Evolutionary conservation across 257 asterid species (phyloP), one percentile per base, ranked within the genome.

Genomic region (Solanum piurae): DNA sequence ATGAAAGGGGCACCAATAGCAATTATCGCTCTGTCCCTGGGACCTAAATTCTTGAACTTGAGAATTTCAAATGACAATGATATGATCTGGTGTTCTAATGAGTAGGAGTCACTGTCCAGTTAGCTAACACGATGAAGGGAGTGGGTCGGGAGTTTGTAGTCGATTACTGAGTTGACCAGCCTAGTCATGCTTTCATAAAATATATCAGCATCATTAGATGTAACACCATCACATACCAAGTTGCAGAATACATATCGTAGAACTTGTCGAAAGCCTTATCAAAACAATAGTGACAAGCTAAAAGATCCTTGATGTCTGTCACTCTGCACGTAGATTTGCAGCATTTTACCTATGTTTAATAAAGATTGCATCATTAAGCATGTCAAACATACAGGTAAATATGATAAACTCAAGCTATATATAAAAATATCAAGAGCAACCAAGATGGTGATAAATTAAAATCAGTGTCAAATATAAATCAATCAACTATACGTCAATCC

Each of bases 251-350:
- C 95, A 91, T 93, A 89, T 96, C 98, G 87, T 96, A 96, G 92
- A 93, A 96, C 92, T 95, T 95, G 89, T 96, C 95, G 8, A 94
- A 95, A 71, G 98, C 99, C 90, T 96, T 95, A 88, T 92, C 88
- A 66, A 96, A 91, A 90, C 98, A 96, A 89, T 93, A 91, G 80
- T 94, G 94, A 69, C 99, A 96, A 69, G 95, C 95, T 90, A 96
- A 90, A 83, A 96, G 98, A 88, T 95, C 91, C 87, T 91, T 94
- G 87, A 96, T 92, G 82, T 88, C 90, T 42, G 97, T 94, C 91
- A 92, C 97, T 86, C 76, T 91, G 93, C 99, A 96, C 60, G 93
- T 94, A 71, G 98, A 88, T 91, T 96, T 95, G 87, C 97, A 92
- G 92, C 99, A 96, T 92, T 96, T 96, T 55, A 96, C 95, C 99